Evolutionary conservation across 2,329 filamentous ascomycete genomes (phyloP), one percentile per base, ranked within the genome.

Genomic region (Cercospora zeina): DNA sequence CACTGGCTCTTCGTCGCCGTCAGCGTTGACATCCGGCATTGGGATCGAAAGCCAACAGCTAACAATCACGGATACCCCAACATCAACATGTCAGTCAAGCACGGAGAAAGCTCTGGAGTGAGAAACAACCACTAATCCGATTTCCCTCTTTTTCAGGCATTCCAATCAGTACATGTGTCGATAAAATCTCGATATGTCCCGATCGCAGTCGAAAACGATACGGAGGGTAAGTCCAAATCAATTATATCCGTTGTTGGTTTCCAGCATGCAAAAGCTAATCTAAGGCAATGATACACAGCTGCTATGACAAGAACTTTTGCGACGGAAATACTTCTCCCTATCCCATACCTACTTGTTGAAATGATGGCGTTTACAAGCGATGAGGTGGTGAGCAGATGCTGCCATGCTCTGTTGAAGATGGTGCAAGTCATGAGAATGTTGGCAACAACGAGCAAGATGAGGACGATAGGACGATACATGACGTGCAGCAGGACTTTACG

Each of bases 291-390:
- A n/a, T n/a, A 2, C 8, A 7, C 53, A 70, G 68, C n/a, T 66
- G 64, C 24, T 69, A 68, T 47, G 67, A 70, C 33, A 63, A 61
- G 51, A 67, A 70, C 60, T 61, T 55, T 54, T 70, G 68, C 62
- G 58, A 62, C 39, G 68, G 66, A 9, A 68, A 59, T 13, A 61
- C 64, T 11, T 57, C 55, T 9, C 62, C 63, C 1, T 65, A 59
- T 37, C 62, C 62, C 10, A 60, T 62, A 27, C 62, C 62, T n/a
- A 64, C 62, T 27, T 65, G 58, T 31, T 34, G 16, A 13, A 34
- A 8, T 14, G 16, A 10, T 45, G 4, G 39, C 39, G 13, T 10
- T 5, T 21, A 19, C 39, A 45, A 45, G 19, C 6, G 24, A 27
- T 27, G 24, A 27, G 24, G 3, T 27, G 6, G 3, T 27, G 24